A percentile compares a stretch with the other conserved stretches of the same genome.
Evolutionary conservation across 495 filamentous ascomycete species (phyloP).

Genomic region (Rostrohypoxylon terebratum): DNA sequence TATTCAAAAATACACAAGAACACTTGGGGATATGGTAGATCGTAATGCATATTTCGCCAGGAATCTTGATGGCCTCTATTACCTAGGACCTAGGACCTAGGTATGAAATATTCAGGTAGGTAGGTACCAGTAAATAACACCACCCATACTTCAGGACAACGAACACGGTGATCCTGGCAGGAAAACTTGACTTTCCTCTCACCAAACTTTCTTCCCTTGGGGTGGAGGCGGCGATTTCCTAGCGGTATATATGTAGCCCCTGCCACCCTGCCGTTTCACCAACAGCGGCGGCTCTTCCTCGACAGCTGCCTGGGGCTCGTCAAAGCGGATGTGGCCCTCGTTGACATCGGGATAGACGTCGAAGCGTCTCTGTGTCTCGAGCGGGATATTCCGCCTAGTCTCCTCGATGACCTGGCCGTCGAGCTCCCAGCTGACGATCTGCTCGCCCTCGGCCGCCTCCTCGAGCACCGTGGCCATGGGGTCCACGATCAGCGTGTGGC

Average conservation of each 20-base stretch:
- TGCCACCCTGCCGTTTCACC: neutral
- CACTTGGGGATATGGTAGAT: neutral
- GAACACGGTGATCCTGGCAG: neutral
- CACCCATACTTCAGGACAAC: neutral
- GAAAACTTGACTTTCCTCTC: neutral
- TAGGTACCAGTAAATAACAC: too few species aligned
- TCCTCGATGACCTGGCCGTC: slow-evolving; percentile 76
- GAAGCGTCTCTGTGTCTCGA: slow-evolving; percentile 87
- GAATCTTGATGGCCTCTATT: neutral
- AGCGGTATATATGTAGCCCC: neutral
- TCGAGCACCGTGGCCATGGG: slow-evolving; percentile 84
- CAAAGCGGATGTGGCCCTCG: slow-evolving; percentile 53
- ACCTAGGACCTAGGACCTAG: too few species aligned
- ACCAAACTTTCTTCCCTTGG: neutral
- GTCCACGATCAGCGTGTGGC: slow-evolving; percentile 88
- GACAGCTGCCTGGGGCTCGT: slow-evolving; percentile 31
- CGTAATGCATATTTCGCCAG: neutral
- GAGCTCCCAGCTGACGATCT: slow-evolving; percentile 84
- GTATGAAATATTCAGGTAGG: neutral
- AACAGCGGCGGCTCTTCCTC: neutral
- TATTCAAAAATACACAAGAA: neutral
- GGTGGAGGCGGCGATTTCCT: too few species aligned
- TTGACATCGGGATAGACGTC: slow-evolving; percentile 97
- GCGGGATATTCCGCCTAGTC: slow-evolving; percentile 84
- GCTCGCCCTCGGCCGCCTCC: slow-evolving; percentile 76